Conservation (phyloP, 1,284 basidiomycete genomes). For the Anthracocystis setariae region DNA sequence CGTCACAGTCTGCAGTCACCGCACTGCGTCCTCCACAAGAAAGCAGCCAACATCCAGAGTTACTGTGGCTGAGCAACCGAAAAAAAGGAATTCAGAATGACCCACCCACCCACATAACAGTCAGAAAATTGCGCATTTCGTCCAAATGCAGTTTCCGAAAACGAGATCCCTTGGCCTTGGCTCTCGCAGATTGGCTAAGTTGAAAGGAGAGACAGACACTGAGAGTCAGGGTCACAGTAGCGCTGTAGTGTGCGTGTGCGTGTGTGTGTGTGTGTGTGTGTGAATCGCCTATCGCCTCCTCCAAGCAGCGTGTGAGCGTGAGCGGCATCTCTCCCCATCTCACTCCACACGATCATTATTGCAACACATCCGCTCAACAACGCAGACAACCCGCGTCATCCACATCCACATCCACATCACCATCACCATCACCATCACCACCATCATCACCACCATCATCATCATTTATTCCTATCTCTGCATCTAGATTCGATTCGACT, state of each 20-base stretch:
- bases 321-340: neutral
- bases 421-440: neutral
- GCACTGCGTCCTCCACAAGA: conserved; percentile 11
- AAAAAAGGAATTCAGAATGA: neutral
- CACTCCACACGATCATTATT: neutral
- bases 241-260: no score
- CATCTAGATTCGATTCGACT: neutral
- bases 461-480: neutral
- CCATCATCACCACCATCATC: neutral
- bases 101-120: neutral
- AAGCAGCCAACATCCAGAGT: no score
- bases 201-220: neutral
- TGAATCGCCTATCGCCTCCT: no score
- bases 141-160: conserved; percentile 11
- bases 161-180: conserved; percentile 6
- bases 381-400: no score
- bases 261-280: no score
- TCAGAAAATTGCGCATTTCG: conserved; percentile 1
- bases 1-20: neutral
- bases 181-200: conserved; percentile 37
- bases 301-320: neutral
- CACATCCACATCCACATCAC: no score
- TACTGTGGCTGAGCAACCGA: no score
- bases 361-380: conserved; percentile 5
- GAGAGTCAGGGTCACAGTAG: conserved; percentile 1